Conservation (phyloP, 2,329 filamentous ascomycete genomes). For the Epicoccum nigrum region DNA sequence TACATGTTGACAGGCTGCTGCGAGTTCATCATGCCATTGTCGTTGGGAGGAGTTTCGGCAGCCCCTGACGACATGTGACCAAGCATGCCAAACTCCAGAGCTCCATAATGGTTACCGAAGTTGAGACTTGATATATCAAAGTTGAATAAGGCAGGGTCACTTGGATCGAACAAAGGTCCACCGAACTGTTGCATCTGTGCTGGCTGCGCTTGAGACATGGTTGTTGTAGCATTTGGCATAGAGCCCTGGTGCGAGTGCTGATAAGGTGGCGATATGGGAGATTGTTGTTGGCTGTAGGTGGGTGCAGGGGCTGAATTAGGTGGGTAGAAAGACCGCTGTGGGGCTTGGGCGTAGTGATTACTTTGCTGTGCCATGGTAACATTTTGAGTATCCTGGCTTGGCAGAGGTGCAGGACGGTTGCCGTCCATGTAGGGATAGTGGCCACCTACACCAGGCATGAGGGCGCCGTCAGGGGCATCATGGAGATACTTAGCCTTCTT, state of each 20-base stretch:
- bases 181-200: constrained; percentile 55
- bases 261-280: constrained; percentile 79
- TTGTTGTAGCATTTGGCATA: constrained; percentile 57
- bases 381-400: constrained; percentile 33
- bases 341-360: constrained; percentile 53
- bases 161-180: constrained; percentile 78
- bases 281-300: constrained; percentile 70
- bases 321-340: constrained; percentile 49
- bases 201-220: constrained; percentile 48
- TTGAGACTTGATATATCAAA: constrained; percentile 93
- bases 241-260: constrained; percentile 56
- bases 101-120: constrained; percentile 95
- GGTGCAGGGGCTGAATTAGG: constrained; percentile 46
- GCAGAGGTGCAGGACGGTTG: constrained; percentile 51
- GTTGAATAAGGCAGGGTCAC: constrained; percentile 91
- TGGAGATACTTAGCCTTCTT: constrained; percentile 99
- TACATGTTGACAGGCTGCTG: constrained; percentile 45
- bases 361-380: constrained; percentile 40
- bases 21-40: constrained; percentile 52
- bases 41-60: constrained; percentile 76
- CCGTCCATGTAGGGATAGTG: constrained; percentile 65
- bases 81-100: constrained; percentile 93
- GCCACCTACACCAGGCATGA: constrained; percentile 82
- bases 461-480: constrained; percentile 87
- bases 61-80: constrained; percentile 94